Evolutionary conservation across 2,329 filamentous ascomycete species (phyloP).

Genomic region (Colletotrichum limetticola): DNA sequence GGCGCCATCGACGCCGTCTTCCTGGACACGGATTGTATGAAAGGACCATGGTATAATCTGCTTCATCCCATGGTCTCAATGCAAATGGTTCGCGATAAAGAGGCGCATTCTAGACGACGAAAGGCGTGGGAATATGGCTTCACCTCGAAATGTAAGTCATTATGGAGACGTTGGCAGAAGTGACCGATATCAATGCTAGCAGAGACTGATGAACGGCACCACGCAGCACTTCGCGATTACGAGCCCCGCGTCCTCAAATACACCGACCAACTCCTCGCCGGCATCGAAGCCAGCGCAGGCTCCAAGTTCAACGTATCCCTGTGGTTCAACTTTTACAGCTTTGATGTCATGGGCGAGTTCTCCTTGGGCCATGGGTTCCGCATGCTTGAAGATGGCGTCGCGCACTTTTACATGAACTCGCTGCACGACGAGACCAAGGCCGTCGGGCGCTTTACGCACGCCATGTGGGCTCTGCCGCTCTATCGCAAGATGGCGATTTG

Average conservation of each 20-base stretch:
- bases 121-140: slow-evolving; percentile 48
- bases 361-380: slow-evolving; percentile 49
- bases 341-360: slow-evolving; percentile 54
- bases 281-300: slow-evolving; percentile 30
- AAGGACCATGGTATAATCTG: slow-evolving; percentile 48
- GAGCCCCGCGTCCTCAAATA: slow-evolving; percentile 41
- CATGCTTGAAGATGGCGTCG: slow-evolving; percentile 43
- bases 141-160: slow-evolving; percentile 39
- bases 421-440: slow-evolving; percentile 38
- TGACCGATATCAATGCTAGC: not conserved
- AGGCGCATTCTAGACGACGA: slow-evolving; percentile 43
- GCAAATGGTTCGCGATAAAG: slow-evolving; percentile 43
- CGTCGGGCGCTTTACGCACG: slow-evolving; percentile 38
- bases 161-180: rapidly evolving
- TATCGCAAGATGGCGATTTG: slow-evolving; percentile 34
- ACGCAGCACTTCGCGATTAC: slow-evolving; percentile 39
- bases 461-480: slow-evolving; percentile 35
- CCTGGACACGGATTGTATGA: slow-evolving; percentile 43
- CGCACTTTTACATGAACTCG: slow-evolving; percentile 40
- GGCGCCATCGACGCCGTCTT: slow-evolving; percentile 40
- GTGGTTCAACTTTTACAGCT: slow-evolving; percentile 48
- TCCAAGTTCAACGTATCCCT: slow-evolving; percentile 40
- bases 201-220: not conserved
- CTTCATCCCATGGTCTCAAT: slow-evolving; percentile 42
- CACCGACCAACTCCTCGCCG: slow-evolving; percentile 37